Percentiles rank a stretch among this genome's conserved stretches.
These are phyloP conservation scores for Darksidea phi DNA, from an alignment of 495 filamentous ascomycete genomes.

Conservation along the genomic window DNA sequence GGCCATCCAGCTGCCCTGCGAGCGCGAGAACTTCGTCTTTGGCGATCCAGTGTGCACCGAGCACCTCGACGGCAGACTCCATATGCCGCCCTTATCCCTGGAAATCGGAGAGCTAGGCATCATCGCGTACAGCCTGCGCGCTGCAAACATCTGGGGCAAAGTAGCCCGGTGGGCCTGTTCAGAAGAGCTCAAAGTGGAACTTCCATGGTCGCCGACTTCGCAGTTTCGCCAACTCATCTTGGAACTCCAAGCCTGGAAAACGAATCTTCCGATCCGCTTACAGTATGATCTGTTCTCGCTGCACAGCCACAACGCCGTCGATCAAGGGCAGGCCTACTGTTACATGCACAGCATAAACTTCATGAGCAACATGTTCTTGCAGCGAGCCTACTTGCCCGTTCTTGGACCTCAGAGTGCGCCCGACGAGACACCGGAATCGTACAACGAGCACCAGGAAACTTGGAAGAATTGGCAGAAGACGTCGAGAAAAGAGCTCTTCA, in stretches of 20 bases:
- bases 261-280: constrained; percentile 26
- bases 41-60: constrained; percentile 36
- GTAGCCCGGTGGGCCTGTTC: constrained; percentile 40
- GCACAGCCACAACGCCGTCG: constrained; percentile 35
- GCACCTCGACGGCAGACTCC: constrained; percentile 25
- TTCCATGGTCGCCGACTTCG: constrained; percentile 33
- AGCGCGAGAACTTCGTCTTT: constrained; percentile 37
- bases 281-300: constrained; percentile 36
- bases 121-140: constrained; percentile 38
- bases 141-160: constrained; percentile 38
- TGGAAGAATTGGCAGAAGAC: constrained; percentile 37
- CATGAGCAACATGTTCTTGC: constrained; percentile 39
- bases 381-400: constrained; percentile 36
- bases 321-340: constrained; percentile 39
- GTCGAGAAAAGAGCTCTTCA: constrained; percentile 31
- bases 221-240: constrained; percentile 31
- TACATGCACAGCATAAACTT: constrained; percentile 40
- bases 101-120: constrained; percentile 33
- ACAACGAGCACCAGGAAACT: constrained; percentile 24
- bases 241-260: constrained; percentile 31
- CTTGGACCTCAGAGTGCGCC: constrained; percentile 30
- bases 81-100: constrained; percentile 22
- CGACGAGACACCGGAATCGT: constrained; percentile 27
- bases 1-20: constrained; percentile 37
- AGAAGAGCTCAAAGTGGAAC: constrained; percentile 22